Evolutionary conservation across 108 stramenopile species (phyloP).

Genomic region (Cyclostephanos invisitatus): DNA sequence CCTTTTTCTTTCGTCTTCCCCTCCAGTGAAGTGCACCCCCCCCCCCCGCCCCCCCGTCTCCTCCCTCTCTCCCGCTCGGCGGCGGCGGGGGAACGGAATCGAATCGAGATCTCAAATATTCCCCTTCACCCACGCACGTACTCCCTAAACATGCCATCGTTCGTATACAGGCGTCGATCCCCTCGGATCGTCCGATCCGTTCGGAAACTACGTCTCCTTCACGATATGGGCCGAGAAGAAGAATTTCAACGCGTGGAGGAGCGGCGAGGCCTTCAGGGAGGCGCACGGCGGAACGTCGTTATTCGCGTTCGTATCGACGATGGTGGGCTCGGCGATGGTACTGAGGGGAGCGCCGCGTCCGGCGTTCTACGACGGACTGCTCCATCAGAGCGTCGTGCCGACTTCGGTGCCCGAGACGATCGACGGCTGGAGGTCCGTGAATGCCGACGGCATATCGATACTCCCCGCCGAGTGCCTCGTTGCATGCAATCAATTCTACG

Average conservation of each 20-base stretch:
- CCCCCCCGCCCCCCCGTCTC: not conserved
- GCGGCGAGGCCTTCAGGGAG: conserved; percentile 90
- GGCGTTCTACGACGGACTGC: conserved; percentile 83
- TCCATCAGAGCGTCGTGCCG: conserved; percentile 56
- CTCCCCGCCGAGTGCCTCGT: conserved; percentile 81
- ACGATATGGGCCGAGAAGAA: conserved; percentile 89
- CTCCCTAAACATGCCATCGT: too few species aligned
- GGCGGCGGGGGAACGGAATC: too few species aligned
- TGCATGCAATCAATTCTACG: conserved; percentile 84
- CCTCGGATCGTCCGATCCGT: conserved; percentile 23
- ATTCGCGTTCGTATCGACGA: conserved; percentile 75
- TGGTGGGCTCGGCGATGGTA: conserved; percentile 73
- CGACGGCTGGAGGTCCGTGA: conserved; percentile 83
- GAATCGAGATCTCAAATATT: too few species aligned
- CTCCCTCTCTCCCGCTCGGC: too few species aligned
- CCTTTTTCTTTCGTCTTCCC: not conserved
- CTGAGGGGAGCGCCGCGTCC: conserved; percentile 76
- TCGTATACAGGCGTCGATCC: conserved; percentile 54
- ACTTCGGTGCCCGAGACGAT: conserved; percentile 61
- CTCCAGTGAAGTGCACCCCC: too few species aligned
- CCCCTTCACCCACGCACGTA: too few species aligned
- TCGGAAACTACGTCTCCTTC: conserved; percentile 81
- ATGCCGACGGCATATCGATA: conserved; percentile 68
- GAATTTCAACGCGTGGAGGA: conserved; percentile 80
- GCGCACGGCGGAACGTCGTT: conserved; percentile 85